phyloP scores from a whole-genome alignment of 257 asterid genomes.

The Solanum stenotomum region DNA sequence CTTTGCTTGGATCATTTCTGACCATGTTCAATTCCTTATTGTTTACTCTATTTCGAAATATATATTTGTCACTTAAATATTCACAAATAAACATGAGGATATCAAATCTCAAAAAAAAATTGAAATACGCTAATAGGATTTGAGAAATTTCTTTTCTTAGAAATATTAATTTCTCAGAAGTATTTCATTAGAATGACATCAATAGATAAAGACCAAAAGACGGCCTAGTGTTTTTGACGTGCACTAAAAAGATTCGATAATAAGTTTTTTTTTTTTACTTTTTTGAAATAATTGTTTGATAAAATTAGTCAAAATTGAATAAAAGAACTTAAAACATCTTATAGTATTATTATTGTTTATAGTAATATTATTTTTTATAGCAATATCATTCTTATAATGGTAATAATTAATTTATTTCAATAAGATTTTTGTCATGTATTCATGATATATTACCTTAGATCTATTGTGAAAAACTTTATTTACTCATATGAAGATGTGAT shows the following conservation, averaged over 20 bases:
- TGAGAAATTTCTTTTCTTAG: too few species aligned
- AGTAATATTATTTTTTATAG: not conserved
- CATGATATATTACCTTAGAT: not conserved
- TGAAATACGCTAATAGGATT: too few species aligned
- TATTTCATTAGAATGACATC: conserved; percentile 31
- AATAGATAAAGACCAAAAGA: conserved; percentile 17
- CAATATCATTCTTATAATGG: too few species aligned
- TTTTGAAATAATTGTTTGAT: not conserved
- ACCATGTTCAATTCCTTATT: not conserved
- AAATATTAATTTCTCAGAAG: too few species aligned
- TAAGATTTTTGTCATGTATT: not conserved
- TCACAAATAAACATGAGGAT: too few species aligned
- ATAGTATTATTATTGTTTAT: not conserved
- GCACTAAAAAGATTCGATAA: conserved; percentile 12
- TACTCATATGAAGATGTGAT: too few species aligned
- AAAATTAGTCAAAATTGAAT: not conserved
- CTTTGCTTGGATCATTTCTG: not conserved
- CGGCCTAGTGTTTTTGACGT: conserved; percentile 47
- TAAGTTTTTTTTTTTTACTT: not conserved
- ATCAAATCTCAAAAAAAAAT: too few species aligned
- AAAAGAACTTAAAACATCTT: not conserved
- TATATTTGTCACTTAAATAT: too few species aligned
- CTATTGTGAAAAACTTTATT: too few species aligned
- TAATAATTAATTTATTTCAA: not conserved
- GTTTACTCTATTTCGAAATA: not conserved